Base-by-base conservation (phyloP, 83 land plant genomes). In the Diphasiastrum complanatum region DNA sequence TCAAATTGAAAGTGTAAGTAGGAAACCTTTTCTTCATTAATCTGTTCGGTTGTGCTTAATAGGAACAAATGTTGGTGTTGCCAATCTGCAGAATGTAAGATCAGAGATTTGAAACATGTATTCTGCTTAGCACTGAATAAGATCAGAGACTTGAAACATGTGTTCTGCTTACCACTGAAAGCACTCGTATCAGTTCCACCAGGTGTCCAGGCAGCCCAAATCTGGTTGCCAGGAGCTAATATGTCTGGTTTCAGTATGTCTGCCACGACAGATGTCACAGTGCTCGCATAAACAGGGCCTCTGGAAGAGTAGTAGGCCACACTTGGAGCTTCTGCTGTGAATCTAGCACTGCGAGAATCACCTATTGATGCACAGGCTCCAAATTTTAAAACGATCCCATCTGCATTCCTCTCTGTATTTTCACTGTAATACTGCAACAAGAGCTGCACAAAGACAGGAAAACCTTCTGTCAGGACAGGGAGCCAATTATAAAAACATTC, bases 121-220 rank as follows among this genome's bases (percentile, higher is more conserved):
- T n/a, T n/a, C n/a, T n/a, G n/a, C n/a, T n/a, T n/a, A n/a, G n/a
- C n/a, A n/a, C n/a, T n/a, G n/a, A n/a, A n/a, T n/a, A n/a, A n/a
- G n/a, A n/a, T n/a, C n/a, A n/a, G n/a, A n/a, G n/a, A n/a, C n/a
- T n/a, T n/a, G n/a, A n/a, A n/a, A n/a, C n/a, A n/a, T n/a, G n/a
- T n/a, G n/a, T 38, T 38, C 20, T 6, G 18, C 52, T 12, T 68
- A 60, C 71, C 71, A 46, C 2, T 58, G 49, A 31, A 68, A 28
- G 68, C 67, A 8, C 46, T 48, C 31, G 33, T 45, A 26, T 68
- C 71, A 27, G 48, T 68, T 1, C 70, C 71, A 8, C 16, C 31
- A 19, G 69, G 71, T 40, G 55, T 50, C 71, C 71, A 68, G 25
- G 71, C 71, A 25, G 69, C 71, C 71, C 71, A 68, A 20, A 68